Evolutionary conservation across 1,284 basidiomycete genomes (phyloP).

Genomic region (Tilletiopsis washingtonensis): DNA sequence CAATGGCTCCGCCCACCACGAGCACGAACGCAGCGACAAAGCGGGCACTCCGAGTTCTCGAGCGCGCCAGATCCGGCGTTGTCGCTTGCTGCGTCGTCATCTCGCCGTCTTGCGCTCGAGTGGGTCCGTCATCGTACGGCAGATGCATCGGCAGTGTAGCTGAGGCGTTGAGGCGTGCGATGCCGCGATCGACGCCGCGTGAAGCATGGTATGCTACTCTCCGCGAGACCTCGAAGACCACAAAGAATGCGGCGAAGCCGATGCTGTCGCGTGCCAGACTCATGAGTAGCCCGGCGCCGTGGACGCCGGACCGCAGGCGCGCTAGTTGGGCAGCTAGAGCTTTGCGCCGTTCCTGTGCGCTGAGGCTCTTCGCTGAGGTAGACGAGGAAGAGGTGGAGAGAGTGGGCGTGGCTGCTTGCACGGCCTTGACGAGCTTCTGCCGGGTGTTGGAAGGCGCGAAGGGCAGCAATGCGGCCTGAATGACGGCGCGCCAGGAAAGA

Average conservation of each 20-base stretch:
- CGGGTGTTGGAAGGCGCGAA: conserved; percentile 29
- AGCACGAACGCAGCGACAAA: conserved; percentile 34
- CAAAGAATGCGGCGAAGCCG: conserved; percentile 47
- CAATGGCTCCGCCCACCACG: conserved; percentile 37
- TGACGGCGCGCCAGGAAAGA: conserved; percentile 41
- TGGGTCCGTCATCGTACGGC: too few relatives aligned
- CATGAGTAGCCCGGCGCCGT: conserved; percentile 42
- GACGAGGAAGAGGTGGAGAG: too few relatives aligned
- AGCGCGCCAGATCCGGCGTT: background rate
- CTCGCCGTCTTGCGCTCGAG: conserved; percentile 3
- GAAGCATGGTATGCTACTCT: conserved; percentile 39
- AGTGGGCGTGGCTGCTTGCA: conserved; percentile 16
- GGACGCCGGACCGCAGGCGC: conserved; percentile 37
- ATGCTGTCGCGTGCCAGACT: conserved; percentile 46
- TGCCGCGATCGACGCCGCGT: conserved; percentile 32
- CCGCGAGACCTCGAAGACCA: conserved; percentile 47
- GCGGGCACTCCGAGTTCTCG: conserved; percentile 28
- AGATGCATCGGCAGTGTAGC: conserved; percentile 2
- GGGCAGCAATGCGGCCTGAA: conserved; percentile 39
- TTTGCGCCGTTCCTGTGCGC: conserved; percentile 34
- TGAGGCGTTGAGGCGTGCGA: conserved; percentile 24
- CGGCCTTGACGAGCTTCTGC: conserved; percentile 22
- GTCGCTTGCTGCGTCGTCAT: background rate
- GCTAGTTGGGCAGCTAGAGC: too few relatives aligned
- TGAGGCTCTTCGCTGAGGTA: conserved; percentile 21